Percentiles rank a stretch among this genome's conserved stretches.
Conservation (phyloP, 2,329 filamentous ascomycete species). For the Parasarocladium wereldwijsianum region DNA sequence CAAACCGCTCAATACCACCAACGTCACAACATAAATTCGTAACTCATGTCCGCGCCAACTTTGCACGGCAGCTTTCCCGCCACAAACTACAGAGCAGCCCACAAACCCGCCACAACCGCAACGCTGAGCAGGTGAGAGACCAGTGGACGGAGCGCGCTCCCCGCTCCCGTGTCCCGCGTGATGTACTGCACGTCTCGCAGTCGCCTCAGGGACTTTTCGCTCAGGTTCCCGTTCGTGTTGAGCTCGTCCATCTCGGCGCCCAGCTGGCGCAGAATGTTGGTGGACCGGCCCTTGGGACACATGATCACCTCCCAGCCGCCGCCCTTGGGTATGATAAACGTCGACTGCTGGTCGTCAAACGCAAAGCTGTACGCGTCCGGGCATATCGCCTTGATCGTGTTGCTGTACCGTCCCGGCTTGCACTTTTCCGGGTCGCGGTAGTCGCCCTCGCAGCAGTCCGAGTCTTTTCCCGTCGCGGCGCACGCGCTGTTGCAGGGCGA, state of each 20-base stretch:
- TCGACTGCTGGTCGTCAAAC: slow-evolving; percentile 42
- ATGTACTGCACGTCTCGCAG: slow-evolving; percentile 21
- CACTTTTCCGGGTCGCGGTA: slow-evolving; percentile 51
- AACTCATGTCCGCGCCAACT: too few species aligned
- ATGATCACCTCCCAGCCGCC: slow-evolving; percentile 69
- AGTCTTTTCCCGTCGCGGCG: slow-evolving; percentile 47
- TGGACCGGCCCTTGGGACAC: slow-evolving; percentile 50
- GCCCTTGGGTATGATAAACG: slow-evolving; percentile 49
- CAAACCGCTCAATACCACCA: too few species aligned
- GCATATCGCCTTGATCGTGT: slow-evolving; percentile 57
- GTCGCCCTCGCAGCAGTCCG: slow-evolving; percentile 62
- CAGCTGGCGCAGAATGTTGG: slow-evolving; percentile 40
- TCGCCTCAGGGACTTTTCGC: slow-evolving; percentile 14
- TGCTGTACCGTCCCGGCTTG: slow-evolving; percentile 52
- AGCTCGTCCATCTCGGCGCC: slow-evolving; percentile 32
- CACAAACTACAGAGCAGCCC: slow-evolving; percentile 2
- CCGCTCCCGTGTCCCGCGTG: slow-evolving; percentile 15
- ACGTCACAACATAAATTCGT: too few species aligned
- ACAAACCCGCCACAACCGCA: slow-evolving; percentile 4
- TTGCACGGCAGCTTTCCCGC: too few species aligned
- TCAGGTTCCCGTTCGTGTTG: slow-evolving; percentile 25
- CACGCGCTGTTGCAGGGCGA: slow-evolving; percentile 69
- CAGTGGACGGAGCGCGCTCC: slow-evolving; percentile 8
- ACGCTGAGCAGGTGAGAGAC: slow-evolving; percentile 5
- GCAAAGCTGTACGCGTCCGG: slow-evolving; percentile 76